These are phyloP conservation scores for Boehmeria nivea DNA, from an alignment of 306 rosid genomes.

Conservation along the genomic window DNA sequence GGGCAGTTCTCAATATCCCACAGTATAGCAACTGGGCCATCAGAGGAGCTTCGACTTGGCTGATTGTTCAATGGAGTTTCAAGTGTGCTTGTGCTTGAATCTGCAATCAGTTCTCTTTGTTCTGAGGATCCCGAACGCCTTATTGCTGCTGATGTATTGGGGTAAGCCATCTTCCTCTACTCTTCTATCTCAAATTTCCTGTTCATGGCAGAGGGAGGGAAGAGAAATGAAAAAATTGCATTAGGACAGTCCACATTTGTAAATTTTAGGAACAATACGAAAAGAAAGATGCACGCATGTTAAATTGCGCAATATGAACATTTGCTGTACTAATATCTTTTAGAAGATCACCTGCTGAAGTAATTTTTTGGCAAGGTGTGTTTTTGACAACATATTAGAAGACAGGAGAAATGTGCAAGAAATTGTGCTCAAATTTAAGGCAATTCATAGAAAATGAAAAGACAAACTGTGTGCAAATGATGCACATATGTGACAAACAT, in stretches of 20 bases:
- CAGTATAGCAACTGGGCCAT: slow-evolving; percentile 81
- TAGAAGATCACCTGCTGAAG: no score
- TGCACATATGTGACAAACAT: no score
- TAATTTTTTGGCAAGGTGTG: no score
- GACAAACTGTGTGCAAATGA: no score
- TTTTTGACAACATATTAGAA: no score
- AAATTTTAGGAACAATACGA: not conserved
- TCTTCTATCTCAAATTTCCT: slow-evolving; percentile 27
- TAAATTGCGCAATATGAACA: no score
- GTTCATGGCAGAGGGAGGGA: slow-evolving; percentile 20
- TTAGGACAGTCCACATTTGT: not conserved
- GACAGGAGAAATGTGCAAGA: no score
- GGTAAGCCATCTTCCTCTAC: slow-evolving; percentile 43
- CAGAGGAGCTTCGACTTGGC: slow-evolving; percentile 40
- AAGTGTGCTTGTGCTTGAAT: slow-evolving; percentile 42
- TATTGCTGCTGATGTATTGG: slow-evolving; percentile 29
- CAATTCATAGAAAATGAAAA: no score
- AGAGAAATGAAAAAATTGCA: not conserved
- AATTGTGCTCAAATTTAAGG: no score
- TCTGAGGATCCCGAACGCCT: slow-evolving; percentile 41
- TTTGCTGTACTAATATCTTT: no score
- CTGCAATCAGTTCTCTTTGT: slow-evolving; percentile 48
- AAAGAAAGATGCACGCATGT: not conserved
- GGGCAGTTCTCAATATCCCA: slow-evolving; percentile 99
- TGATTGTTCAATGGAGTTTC: slow-evolving; percentile 51